Conservation (phyloP, 2,329 filamentous ascomycete genomes). For the Trichoderma oligosporum region DNA sequence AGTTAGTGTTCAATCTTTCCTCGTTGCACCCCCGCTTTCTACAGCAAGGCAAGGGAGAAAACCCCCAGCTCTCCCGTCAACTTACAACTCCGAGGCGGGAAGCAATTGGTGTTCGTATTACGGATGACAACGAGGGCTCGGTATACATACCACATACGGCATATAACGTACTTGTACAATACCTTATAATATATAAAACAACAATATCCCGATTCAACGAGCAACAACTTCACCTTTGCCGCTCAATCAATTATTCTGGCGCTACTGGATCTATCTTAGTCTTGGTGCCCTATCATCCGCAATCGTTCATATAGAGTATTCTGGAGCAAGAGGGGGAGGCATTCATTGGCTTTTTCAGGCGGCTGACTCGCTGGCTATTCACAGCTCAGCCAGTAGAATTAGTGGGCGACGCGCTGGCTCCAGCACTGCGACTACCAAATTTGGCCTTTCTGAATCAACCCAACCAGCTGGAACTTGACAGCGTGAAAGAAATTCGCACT, state of each 20-base stretch:
- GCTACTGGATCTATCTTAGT: constrained; percentile 1
- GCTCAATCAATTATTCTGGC: constrained; percentile 8
- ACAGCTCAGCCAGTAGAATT: constrained; percentile 32
- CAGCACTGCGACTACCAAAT: constrained; percentile 22
- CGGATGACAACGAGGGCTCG: too few species aligned
- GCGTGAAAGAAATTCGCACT: not conserved
- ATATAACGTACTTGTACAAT: not conserved
- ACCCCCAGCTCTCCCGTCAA: not conserved
- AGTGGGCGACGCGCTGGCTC: constrained; percentile 36
- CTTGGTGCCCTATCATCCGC: constrained; percentile 9
- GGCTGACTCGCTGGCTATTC: constrained; percentile 31
- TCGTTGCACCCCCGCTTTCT: constrained; percentile 1
- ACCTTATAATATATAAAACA: not conserved
- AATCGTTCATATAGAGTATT: not conserved
- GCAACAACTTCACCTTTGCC: constrained; percentile 1
- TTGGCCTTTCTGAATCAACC: not conserved
- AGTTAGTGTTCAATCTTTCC: not conserved
- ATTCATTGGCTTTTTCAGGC: constrained; percentile 11
- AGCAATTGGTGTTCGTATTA: too few species aligned
- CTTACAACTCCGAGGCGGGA: constrained; percentile 2
- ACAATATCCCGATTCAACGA: not conserved
- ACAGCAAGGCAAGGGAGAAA: too few species aligned
- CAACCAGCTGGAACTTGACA: not conserved
- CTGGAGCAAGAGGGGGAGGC: not conserved
- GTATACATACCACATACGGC: not conserved